phyloP scores from a whole-genome alignment of 257 asterid species.

The Capsicum baccatum region DNA sequence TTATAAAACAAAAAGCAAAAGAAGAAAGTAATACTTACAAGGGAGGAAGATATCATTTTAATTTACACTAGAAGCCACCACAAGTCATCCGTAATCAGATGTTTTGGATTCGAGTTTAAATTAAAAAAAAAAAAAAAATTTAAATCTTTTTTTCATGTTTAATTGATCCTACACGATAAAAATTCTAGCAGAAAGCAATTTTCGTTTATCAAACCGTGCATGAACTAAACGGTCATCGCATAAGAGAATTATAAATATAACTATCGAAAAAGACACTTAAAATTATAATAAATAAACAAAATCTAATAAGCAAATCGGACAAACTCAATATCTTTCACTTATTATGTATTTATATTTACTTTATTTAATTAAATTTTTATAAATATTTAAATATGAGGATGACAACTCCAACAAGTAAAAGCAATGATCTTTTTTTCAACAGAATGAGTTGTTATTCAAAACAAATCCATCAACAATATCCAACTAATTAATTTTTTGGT shows the following conservation, averaged over 20 bases:
- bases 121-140: background rate
- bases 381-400: background rate
- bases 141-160: background rate
- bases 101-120: background rate
- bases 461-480: conserved; percentile 21
- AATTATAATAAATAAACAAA: background rate
- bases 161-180: background rate
- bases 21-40: background rate
- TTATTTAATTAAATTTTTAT: background rate
- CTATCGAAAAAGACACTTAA: background rate
- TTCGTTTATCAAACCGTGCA: background rate
- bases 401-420: conserved; percentile 7
- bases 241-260: background rate
- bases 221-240: background rate
- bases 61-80: background rate
- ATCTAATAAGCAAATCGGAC: background rate
- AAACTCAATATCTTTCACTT: background rate
- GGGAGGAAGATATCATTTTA: conserved; percentile 8
- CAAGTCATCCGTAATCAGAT: accelerated
- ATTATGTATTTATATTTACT: background rate
- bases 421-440: conserved; percentile 4
- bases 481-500: conserved; percentile 22
- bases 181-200: background rate
- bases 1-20: background rate
- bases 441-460: background rate